Evolutionary conservation across 306 rosid genomes (phyloP).

Genomic region (barrel medic (Medicago truncatula)): MtrunA17r5.0-ANR NC_053046.1:29473001-29473500

Average conservation of each 20-base stretch:
- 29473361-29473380: conserved; percentile 77
- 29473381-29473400: conserved; percentile 60
- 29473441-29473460: conserved; percentile 65
- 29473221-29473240: conserved; percentile 78
- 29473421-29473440: conserved; percentile 88
- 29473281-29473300: conserved; percentile 79
- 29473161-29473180: conserved; percentile 91
- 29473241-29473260: conserved; percentile 63
- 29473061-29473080: conserved; percentile 67
- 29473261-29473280: conserved; percentile 65
- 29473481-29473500: conserved; percentile 96
- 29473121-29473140: conserved; percentile 90
- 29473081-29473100: conserved; percentile 65
- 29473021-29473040: conserved; percentile 46
- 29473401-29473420: conserved; percentile 69
- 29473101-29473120: conserved; percentile 76
- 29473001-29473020: conserved; percentile 57
- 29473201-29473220: conserved; percentile 84
- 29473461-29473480: conserved; percentile 91
- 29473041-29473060: conserved; percentile 51
- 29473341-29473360: conserved; percentile 62
- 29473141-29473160: conserved; percentile 81
- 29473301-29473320: conserved; percentile 80
- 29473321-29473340: conserved; percentile 86
- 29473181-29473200: conserved; percentile 73